A percentile compares a stretch with the other conserved stretches of the same genome.
Conservation (phyloP, 1,139 yeast species). For the Geotrichum fermentans region DNA sequence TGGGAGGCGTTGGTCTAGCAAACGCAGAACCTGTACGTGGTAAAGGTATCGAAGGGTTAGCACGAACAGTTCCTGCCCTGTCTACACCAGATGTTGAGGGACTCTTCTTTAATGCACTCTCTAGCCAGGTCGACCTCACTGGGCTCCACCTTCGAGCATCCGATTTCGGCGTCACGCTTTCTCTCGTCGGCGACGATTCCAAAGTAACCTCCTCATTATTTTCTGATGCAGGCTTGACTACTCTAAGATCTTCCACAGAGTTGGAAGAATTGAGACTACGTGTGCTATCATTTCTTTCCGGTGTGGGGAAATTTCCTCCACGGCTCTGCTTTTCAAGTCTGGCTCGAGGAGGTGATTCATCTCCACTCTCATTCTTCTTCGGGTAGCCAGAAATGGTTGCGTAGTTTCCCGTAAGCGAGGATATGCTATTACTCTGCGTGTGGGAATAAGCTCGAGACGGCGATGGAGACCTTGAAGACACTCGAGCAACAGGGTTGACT, state of each 20-base stretch:
- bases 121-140: constrained; percentile 31
- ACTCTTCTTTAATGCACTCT: constrained; percentile 31
- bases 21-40: neutral
- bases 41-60: too few relatives aligned
- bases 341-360: neutral
- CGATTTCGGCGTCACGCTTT: constrained; percentile 1
- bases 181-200: neutral
- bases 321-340: constrained; percentile 4
- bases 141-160: constrained; percentile 26
- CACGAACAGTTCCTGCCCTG: neutral
- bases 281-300: constrained; percentile 5
- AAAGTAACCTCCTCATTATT: neutral
- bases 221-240: neutral
- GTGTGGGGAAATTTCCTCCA: constrained; percentile 5
- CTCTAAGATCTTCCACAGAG: neutral
- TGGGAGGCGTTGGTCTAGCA: constrained; percentile 11
- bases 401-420: neutral
- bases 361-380: neutral
- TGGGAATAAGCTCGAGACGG: constrained; percentile 13
- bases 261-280: neutral
- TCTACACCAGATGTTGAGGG: constrained; percentile 12
- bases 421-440: constrained; percentile 12
- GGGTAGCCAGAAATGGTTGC: neutral
- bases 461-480: constrained; percentile 19
- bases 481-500: constrained; percentile 19